Evolutionary conservation across 2,329 filamentous ascomycete species (phyloP).

Genomic region (Fragosphaeria purpurea): DNA sequence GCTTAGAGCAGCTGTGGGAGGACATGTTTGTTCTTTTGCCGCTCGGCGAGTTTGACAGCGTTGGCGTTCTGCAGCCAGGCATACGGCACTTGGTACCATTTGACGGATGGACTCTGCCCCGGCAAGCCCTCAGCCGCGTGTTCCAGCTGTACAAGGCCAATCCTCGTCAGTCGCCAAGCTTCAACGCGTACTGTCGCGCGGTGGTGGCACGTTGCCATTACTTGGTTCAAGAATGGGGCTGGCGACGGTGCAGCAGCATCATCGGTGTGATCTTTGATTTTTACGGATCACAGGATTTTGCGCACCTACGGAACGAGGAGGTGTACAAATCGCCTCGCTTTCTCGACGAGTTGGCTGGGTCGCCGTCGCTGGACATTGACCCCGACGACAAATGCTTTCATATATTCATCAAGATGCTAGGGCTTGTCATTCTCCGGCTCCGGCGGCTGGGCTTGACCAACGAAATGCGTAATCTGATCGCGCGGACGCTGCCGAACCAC

Average conservation of each 20-base stretch:
- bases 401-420: conserved; percentile 56
- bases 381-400: conserved; percentile 55
- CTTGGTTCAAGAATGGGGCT: conserved; percentile 56
- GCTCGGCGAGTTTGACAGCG: conserved; percentile 47
- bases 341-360: conserved; percentile 41
- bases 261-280: conserved; percentile 58
- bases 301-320: conserved; percentile 55
- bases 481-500: conserved; percentile 55
- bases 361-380: conserved; percentile 38
- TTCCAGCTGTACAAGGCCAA: conserved; percentile 50
- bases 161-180: conserved; percentile 44
- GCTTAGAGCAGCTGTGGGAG: conserved; percentile 48
- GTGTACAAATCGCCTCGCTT: conserved; percentile 51
- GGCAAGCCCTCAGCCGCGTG: conserved; percentile 45
- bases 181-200: conserved; percentile 55
- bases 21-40: conserved; percentile 51
- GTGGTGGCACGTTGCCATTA: conserved; percentile 52
- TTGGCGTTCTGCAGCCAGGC: conserved; percentile 36
- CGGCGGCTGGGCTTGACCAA: conserved; percentile 38
- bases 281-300: conserved; percentile 52
- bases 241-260: conserved; percentile 47
- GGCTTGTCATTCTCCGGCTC: conserved; percentile 44
- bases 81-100: conserved; percentile 26
- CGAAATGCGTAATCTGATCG: conserved; percentile 50
- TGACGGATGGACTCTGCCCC: conserved; percentile 53